Evolutionary conservation across 805 yeast genomes (phyloP), one percentile per base, ranked within the genome.

Genomic region (Spencermartinsiella europaea): DNA sequence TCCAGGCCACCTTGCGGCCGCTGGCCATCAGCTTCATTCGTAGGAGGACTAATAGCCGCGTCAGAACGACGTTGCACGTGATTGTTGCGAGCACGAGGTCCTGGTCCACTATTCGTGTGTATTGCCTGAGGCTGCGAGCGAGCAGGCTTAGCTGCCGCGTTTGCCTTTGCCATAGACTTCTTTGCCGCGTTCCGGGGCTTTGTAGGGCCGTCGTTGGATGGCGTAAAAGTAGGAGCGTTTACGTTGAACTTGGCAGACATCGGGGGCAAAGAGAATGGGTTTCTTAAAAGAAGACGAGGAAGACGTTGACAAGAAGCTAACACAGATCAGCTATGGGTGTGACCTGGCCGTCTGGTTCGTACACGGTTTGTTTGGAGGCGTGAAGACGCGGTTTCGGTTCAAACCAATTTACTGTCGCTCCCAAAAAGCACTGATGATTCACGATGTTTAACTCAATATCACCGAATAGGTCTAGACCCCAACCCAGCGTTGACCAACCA

Each of bases 221-320:
- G 46, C 31, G 33, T n/a, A 27, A 45, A 45, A 2, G 44, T 25
- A 5, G 41, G 36, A 10, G 40, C 40, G 21, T 39, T 38, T 8
- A 40, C 15, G 28, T 45, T 42, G 17, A 39, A 40, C 8, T 22
- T 28, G 16, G 34, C 15, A n/a, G 43, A 31, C 48, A 45, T 45
- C n/a, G 31, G 31, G 31, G 10, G n/a, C n/a, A n/a, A n/a, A n/a
- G n/a, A n/a, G n/a, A n/a, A n/a, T n/a, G n/a, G n/a, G n/a, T n/a
- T n/a, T n/a, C n/a, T n/a, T n/a, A n/a, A n/a, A n/a, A n/a, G n/a
- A n/a, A n/a, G n/a, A n/a, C n/a, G n/a, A n/a, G n/a, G n/a, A n/a
- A n/a, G n/a, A n/a, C n/a, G n/a, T n/a, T n/a, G n/a, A n/a, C n/a
- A n/a, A n/a, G n/a, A n/a, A n/a, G n/a, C n/a, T n/a, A n/a, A n/a